Conservation (phyloP, 2,329 filamentous ascomycete species). For the Aspergillus viridinutans region DNA sequence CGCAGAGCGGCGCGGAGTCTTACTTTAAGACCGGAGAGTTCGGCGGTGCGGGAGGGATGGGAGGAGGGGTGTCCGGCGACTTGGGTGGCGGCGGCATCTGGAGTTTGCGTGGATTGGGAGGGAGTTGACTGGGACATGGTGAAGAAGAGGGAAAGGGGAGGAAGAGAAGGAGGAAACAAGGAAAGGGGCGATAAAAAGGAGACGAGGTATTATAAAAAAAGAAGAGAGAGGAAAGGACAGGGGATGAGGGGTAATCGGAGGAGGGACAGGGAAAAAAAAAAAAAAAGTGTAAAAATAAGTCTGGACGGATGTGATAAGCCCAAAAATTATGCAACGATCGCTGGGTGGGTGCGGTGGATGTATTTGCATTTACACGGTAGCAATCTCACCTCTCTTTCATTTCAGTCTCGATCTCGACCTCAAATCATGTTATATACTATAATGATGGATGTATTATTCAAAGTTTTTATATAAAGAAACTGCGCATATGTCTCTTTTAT, state of each 20-base stretch:
- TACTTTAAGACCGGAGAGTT: conserved; percentile 62
- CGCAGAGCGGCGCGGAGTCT: conserved; percentile 69
- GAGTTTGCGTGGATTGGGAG: conserved; percentile 20
- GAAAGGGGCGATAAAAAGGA: conserved; percentile 14
- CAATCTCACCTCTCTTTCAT: not conserved
- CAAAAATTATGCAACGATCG: conserved; percentile 2
- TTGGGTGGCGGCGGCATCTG: conserved; percentile 41
- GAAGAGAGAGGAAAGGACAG: conserved; percentile 8
- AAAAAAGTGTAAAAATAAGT: conserved; percentile 17
- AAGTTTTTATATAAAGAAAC: not conserved
- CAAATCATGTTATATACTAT: not conserved
- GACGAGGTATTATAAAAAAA: conserved; percentile 8
- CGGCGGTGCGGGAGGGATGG: conserved; percentile 45
- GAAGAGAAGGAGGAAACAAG: conserved; percentile 10
- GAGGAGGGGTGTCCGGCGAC: conserved; percentile 42
- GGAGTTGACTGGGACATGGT: conserved; percentile 38
- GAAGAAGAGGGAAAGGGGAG: conserved; percentile 18
- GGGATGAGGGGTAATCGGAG: conserved; percentile 13
- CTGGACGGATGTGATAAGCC: conserved; percentile 13
- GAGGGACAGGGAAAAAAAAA: not conserved
- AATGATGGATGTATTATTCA: not conserved
- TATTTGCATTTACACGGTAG: conserved; percentile 6
- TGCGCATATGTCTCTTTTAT: not conserved
- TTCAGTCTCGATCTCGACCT: not conserved
- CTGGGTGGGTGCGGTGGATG: conserved; percentile 1